These are phyloP conservation scores for Colletotrichum chrysophilum DNA, from an alignment of 2,329 filamentous ascomycete genomes.

Conservation along the genomic window DNA sequence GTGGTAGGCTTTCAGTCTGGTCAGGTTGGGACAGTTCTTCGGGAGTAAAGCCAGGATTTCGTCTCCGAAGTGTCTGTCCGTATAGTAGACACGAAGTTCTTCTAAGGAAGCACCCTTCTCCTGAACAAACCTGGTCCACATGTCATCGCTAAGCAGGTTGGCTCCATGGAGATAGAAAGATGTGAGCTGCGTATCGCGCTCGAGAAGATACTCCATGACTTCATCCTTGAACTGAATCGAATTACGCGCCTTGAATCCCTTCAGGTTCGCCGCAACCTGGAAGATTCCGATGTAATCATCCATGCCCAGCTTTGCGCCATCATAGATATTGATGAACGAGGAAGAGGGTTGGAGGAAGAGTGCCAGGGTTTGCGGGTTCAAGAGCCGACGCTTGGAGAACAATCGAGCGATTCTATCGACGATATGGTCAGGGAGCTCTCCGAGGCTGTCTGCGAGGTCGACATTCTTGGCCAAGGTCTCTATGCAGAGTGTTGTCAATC, in stretches of 20 bases:
- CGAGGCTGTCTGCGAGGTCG: slow-evolving; percentile 65
- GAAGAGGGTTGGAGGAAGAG: slow-evolving; percentile 61
- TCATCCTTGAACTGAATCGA: slow-evolving; percentile 91
- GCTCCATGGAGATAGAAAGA: slow-evolving; percentile 81
- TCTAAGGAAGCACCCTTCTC: slow-evolving; percentile 70
- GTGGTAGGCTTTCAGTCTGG: slow-evolving; percentile 79
- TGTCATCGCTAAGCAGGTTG: slow-evolving; percentile 79
- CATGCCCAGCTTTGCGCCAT: slow-evolving; percentile 67
- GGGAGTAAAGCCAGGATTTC: slow-evolving; percentile 68
- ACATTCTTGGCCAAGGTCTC: slow-evolving; percentile 69
- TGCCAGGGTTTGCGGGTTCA: slow-evolving; percentile 58
- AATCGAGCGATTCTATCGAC: slow-evolving; percentile 65
- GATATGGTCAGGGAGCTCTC: slow-evolving; percentile 58
- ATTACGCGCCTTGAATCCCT: slow-evolving; percentile 77
- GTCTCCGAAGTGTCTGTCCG: slow-evolving; percentile 82
- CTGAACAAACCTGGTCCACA: slow-evolving; percentile 75
- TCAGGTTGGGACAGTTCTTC: slow-evolving; percentile 69
- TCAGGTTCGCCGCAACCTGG: slow-evolving; percentile 72
- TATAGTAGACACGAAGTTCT: slow-evolving; percentile 79
- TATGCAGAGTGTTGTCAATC: slow-evolving; percentile 67
- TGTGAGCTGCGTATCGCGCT: slow-evolving; percentile 71
- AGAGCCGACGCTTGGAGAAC: slow-evolving; percentile 64
- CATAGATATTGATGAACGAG: slow-evolving; percentile 61
- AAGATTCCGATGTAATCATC: slow-evolving; percentile 85
- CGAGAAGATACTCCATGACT: slow-evolving; percentile 81